A percentile compares a stretch with the other conserved stretches of the same genome.
phyloP scores from a whole-genome alignment of 768 basidiomycete genomes.

The Xerocomus potaroensis region DNA sequence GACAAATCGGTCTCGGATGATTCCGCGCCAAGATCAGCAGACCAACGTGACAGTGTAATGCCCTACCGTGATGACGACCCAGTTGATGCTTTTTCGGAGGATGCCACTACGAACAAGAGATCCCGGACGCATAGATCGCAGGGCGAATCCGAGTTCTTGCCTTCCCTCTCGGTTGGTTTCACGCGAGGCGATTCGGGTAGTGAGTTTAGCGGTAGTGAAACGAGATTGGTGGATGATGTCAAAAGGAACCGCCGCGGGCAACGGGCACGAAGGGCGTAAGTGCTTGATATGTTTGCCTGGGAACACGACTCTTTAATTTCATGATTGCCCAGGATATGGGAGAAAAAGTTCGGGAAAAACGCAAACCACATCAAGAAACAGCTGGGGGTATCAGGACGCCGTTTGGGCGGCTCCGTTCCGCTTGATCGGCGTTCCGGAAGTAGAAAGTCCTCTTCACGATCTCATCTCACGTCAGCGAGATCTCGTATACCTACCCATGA shows the following conservation, averaged over 20 bases:
- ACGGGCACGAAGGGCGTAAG: slow-evolving; percentile 90
- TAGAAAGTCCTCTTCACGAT: slow-evolving; percentile 1
- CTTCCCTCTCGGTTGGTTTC: slow-evolving; percentile 85
- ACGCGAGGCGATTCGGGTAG: slow-evolving; percentile 74
- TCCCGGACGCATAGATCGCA: slow-evolving; percentile 21
- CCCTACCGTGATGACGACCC: slow-evolving; percentile 7
- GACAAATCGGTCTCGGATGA: slow-evolving; percentile 14
- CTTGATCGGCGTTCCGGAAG: slow-evolving; percentile 19
- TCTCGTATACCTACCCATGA: neutral
- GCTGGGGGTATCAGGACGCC: slow-evolving; percentile 22
- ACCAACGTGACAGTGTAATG: slow-evolving; percentile 32
- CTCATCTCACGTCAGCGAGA: neutral
- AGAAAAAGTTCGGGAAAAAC: slow-evolving; percentile 88
- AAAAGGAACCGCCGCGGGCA: slow-evolving; percentile 93
- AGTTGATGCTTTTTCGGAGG: slow-evolving; percentile 21
- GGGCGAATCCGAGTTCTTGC: slow-evolving; percentile 66
- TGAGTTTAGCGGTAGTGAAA: slow-evolving; percentile 69
- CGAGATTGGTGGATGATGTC: slow-evolving; percentile 44
- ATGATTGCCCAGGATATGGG: slow-evolving; percentile 74
- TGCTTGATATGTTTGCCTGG: slow-evolving; percentile 18
- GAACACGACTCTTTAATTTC: slow-evolving; percentile 3
- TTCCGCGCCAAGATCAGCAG: slow-evolving; percentile 38
- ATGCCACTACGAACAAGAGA: slow-evolving; percentile 7
- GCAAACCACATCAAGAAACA: slow-evolving; percentile 87
- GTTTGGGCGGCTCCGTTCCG: slow-evolving; percentile 8